Evolutionary conservation across 2,329 filamentous ascomycete genomes (phyloP).

Genomic region (Sporothrix luriei): DNA sequence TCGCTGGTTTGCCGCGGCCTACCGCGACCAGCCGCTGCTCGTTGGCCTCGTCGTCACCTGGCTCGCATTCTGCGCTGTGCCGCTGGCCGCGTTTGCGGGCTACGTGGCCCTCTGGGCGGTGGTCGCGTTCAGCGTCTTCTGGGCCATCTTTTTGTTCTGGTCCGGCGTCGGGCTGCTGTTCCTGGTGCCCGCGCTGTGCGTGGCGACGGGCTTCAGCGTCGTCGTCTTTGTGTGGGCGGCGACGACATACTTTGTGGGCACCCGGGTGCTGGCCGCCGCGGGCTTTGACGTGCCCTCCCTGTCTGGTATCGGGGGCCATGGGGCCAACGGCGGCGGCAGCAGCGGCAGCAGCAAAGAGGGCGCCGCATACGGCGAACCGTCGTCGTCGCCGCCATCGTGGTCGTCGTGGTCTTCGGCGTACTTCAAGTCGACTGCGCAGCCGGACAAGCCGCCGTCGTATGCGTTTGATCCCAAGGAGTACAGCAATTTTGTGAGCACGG

Average conservation of each 20-base stretch:
- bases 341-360: not conserved
- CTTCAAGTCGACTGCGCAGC: not conserved
- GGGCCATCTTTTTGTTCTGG: constrained; percentile 35
- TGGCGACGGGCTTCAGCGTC: constrained; percentile 31
- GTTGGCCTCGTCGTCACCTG: constrained; percentile 28
- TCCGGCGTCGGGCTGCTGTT: constrained; percentile 33
- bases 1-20: constrained; percentile 20
- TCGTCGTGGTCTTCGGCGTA: not conserved
- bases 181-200: constrained; percentile 33
- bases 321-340: no score
- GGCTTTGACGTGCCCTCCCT: constrained; percentile 20
- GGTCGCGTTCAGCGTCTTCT: constrained; percentile 33
- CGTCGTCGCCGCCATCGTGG: not conserved
- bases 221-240: constrained; percentile 33
- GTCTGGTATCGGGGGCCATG: not conserved
- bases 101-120: constrained; percentile 33
- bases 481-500: not conserved
- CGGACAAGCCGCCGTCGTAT: constrained; percentile 12
- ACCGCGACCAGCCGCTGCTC: constrained; percentile 31
- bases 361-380: not conserved
- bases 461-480: not conserved
- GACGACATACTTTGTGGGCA: constrained; percentile 17
- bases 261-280: constrained; percentile 22
- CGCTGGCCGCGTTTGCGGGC: constrained; percentile 28
- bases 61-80: constrained; percentile 30